phyloP scores from a whole-genome alignment of 805 yeast species.

The Lipomyces spencermartinsiae region DNA sequence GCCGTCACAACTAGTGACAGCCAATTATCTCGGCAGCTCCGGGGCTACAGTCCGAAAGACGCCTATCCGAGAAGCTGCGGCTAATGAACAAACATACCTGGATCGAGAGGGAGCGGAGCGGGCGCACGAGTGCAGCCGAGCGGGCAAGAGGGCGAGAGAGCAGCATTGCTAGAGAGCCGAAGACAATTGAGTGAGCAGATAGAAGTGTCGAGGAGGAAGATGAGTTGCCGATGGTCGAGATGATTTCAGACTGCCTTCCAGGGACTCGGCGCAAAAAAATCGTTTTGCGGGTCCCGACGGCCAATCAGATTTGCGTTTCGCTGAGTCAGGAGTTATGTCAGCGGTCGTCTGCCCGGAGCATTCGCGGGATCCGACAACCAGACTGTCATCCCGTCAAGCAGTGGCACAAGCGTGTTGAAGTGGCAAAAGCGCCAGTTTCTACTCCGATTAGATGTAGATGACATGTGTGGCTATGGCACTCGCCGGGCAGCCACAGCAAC shows the following conservation, averaged over 20 bases:
- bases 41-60: background rate
- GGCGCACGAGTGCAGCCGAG: background rate
- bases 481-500: background rate
- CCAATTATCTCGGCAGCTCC: background rate
- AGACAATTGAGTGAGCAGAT: background rate
- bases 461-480: background rate
- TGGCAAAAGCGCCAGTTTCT: background rate
- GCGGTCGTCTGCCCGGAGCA: background rate
- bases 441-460: background rate
- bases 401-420: background rate
- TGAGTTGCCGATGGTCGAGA: background rate
- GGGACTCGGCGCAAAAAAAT: background rate
- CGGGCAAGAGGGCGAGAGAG: background rate
- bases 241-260: background rate
- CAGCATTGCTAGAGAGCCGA: constrained; percentile 1
- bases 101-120: constrained; percentile 6
- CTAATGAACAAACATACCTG: background rate
- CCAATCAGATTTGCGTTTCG: background rate
- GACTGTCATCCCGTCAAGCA: background rate
- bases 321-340: background rate
- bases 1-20: background rate
- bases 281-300: background rate
- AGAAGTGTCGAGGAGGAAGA: background rate
- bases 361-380: background rate
- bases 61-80: background rate